Base-by-base conservation (phyloP, 306 rosid genomes). In the Rubus parviflorus region DNA sequence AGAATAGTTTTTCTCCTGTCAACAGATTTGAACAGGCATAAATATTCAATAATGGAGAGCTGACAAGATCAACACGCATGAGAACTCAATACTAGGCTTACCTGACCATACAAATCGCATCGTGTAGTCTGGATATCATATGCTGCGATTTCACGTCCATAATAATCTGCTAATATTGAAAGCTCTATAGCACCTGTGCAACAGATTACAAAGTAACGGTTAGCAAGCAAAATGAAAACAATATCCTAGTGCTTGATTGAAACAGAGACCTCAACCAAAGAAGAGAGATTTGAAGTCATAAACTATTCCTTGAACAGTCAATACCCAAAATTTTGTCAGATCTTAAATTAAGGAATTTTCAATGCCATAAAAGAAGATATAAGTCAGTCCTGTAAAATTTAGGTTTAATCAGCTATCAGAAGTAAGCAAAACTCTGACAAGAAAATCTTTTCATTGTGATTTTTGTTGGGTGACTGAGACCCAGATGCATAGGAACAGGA, bases 91-190 rank as follows among this genome's bases (percentile, higher is more conserved):
- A 15, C 30, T 56, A 57, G 70, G 68, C 92, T 81, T 78, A 96
- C 98, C 97, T 96, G 99, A 58, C 99, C 97, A 62, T 92, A 96
- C 91, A 96, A 82, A 84, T 96, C 98, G 62, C 98, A 96, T 73
- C 99, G 83, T 20, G 94, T 76, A n/a, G 97, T 92, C 83, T 89
- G 97, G 77, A 91, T 96, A 84, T 96, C 99, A 74, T 92, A 89
- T 14, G 98, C 98, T 73, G 97, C 99, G 17, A 96, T 92, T 87
- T 96, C 98, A 17, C 97, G 91, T 52, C 90, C 92, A 77, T 91
- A 96, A 86, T 91, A 78, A 58, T 92, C 96, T 17, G 97, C 93
- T 73, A 96, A 85, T 81, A 96, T 92, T 51, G 99, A 81, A 60
- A 96, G 97, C 88, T 96, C 99, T 71, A 96, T 96, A 54, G 99